phyloP scores from a whole-genome alignment of 2,329 filamentous ascomycete species.

The Didymosphaeria variabile region DNA sequence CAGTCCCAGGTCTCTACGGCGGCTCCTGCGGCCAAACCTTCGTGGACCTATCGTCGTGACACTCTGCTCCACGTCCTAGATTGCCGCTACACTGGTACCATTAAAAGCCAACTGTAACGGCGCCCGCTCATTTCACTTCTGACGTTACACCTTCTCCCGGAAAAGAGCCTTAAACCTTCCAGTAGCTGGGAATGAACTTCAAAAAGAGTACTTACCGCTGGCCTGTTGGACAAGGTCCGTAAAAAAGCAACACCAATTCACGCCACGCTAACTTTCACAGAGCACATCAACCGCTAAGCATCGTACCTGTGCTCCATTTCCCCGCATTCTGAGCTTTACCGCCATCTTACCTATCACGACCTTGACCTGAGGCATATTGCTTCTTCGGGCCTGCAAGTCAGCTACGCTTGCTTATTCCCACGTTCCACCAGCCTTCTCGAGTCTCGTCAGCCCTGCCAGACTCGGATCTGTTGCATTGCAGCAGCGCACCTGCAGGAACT shows the following conservation, averaged over 20 bases:
- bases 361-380: conserved; percentile 31
- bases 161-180: conserved; percentile 3
- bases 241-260: background rate
- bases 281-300: conserved; percentile 54
- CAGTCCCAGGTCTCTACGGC: conserved; percentile 26
- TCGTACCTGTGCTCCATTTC: conserved; percentile 21
- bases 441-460: conserved; percentile 39
- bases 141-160: conserved; percentile 20
- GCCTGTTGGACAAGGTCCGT: conserved; percentile 53
- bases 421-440: conserved; percentile 30
- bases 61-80: conserved; percentile 24
- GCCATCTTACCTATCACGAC: conserved; percentile 29
- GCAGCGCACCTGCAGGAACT: conserved; percentile 37
- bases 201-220: conserved; percentile 54
- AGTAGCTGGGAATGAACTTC: conserved; percentile 51
- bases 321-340: conserved; percentile 27
- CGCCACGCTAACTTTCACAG: conserved; percentile 22
- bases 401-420: conserved; percentile 41
- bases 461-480: conserved; percentile 31
- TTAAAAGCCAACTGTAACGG: conserved; percentile 24
- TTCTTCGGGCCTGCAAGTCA: conserved; percentile 31
- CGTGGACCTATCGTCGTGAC: conserved; percentile 30
- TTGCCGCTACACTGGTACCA: conserved; percentile 14
- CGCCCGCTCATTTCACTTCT: conserved; percentile 18
- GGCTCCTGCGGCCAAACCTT: conserved; percentile 23